Evolutionary conservation across 164 flowering plant genomes (phyloP), one percentile per base, ranked within the genome.

Genomic region (Amborella trichopoda): DNA sequence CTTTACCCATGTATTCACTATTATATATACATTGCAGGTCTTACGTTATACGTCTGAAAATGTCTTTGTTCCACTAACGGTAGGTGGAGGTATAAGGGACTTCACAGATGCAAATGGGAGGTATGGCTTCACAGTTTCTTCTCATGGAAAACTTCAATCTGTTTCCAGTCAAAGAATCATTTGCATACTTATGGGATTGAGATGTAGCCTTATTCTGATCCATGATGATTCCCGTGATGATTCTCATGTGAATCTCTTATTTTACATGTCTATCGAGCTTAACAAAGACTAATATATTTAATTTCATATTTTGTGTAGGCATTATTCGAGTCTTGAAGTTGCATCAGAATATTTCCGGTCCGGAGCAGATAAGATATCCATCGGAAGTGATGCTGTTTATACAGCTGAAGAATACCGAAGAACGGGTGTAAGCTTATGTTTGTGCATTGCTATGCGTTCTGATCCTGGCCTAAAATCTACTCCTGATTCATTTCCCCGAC

Each of bases 381-480:
- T 91, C 60, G 98, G 98, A 63, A 91, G 98, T 56, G 96, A 91
- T 64, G 98, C 98, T 42, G 98, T 87, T 55, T 83, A 80, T 77
- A 83, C 88, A 28, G 94, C 96, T 8, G 98, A 91, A 70, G 93
- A 68, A 53, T 83, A 74, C 52, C 24, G 80, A 46, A 83, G 55
- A 72, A 73, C 90, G 26, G 82, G 88, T 65, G 98, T 91, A 78
- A 34, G 85, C 16, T 18, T 42, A 27, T 5, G 12, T 13, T 16
- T 42, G 17, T 19, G 9, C 6, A 20, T 20, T 56, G 18, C 18
- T 30, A 0, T 5, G 27, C 8, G 1, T 24, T 37, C 3, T 17
- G 2, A 17, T 45, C n/a, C 20, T 28, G 13, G 48, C 14, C 45
- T 41, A 16, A 18, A n/a, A 41, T 5, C 11, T 6, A 4, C 10